Evolutionary conservation across 495 filamentous ascomycete genomes (phyloP).

Genomic region (Penicillium cataractarum): DNA sequence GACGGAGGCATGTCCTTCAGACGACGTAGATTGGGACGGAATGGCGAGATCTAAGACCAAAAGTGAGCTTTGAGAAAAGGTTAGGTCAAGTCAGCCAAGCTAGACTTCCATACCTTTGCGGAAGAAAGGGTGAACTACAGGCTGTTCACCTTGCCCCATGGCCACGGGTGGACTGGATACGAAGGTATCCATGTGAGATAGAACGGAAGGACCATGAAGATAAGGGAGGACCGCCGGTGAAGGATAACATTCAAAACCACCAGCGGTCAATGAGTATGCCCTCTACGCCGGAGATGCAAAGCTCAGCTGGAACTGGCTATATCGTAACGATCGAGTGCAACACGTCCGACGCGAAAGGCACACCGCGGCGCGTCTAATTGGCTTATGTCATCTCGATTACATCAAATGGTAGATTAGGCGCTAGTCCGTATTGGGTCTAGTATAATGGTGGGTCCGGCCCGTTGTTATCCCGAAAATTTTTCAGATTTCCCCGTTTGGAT

Average conservation of each 20-base stretch:
- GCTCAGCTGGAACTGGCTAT: background rate
- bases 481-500: slow-evolving; percentile 39
- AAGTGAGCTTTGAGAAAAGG: slow-evolving; percentile 22
- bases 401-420: background rate
- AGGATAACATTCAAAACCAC: slow-evolving; percentile 1
- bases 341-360: slow-evolving; percentile 35
- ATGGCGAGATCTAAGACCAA: slow-evolving; percentile 26
- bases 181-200: slow-evolving; percentile 31
- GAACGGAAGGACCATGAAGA: slow-evolving; percentile 6
- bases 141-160: slow-evolving; percentile 47
- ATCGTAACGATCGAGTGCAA: slow-evolving; percentile 17
- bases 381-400: slow-evolving; percentile 28
- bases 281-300: slow-evolving; percentile 1
- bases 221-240: background rate
- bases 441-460: slow-evolving; percentile 25
- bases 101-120: slow-evolving; percentile 35
- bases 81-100: background rate
- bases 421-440: slow-evolving; percentile 23
- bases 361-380: slow-evolving; percentile 23
- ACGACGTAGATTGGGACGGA: slow-evolving; percentile 15
- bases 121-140: slow-evolving; percentile 49
- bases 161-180: slow-evolving; percentile 36
- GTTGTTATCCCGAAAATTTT: slow-evolving; percentile 49
- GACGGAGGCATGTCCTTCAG: background rate
- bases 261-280: background rate